Evolutionary conservation across 2,329 filamentous ascomycete species (phyloP).

Genomic region (Epicoccum nigrum): DNA sequence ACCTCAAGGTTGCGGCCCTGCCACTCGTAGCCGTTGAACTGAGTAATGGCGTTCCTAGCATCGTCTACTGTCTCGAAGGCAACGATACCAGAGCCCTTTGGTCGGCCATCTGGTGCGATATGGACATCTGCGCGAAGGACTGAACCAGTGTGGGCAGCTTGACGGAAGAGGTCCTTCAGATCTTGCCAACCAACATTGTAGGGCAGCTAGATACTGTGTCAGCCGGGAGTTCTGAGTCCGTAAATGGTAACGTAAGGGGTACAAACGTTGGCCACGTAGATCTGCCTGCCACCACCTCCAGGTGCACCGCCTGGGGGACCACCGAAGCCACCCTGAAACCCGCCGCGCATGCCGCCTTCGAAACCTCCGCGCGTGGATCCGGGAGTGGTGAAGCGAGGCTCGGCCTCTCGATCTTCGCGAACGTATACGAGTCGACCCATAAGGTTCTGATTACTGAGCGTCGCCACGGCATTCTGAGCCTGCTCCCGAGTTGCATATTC

Average conservation of each 20-base stretch:
- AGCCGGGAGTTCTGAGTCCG: conserved; percentile 39
- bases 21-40: conserved; percentile 99
- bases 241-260: conserved; percentile 40
- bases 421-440: conserved; percentile 99
- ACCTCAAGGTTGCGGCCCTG: conserved; percentile 92
- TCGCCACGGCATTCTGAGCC: conserved; percentile 95
- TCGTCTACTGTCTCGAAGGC: conserved; percentile 95
- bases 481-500: conserved; percentile 99
- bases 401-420: conserved; percentile 97
- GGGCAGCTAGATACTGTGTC: conserved; percentile 71
- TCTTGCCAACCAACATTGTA: conserved; percentile 99
- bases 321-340: conserved; percentile 54
- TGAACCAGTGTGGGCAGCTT: conserved; percentile 63
- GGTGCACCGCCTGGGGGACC: conserved; percentile 64
- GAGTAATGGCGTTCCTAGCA: conserved; percentile 91
- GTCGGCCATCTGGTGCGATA: conserved; percentile 84
- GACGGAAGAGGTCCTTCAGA: conserved; percentile 96
- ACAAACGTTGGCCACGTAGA: conserved; percentile 98
- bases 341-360: conserved; percentile 51
- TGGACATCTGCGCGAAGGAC: conserved; percentile 97
- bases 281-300: conserved; percentile 77
- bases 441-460: conserved; percentile 97
- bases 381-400: conserved; percentile 90
- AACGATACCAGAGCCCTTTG: conserved; percentile 96
- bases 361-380: conserved; percentile 60